Conservation (phyloP, 768 basidiomycete species). For the Termitomyces sp. region DNA sequence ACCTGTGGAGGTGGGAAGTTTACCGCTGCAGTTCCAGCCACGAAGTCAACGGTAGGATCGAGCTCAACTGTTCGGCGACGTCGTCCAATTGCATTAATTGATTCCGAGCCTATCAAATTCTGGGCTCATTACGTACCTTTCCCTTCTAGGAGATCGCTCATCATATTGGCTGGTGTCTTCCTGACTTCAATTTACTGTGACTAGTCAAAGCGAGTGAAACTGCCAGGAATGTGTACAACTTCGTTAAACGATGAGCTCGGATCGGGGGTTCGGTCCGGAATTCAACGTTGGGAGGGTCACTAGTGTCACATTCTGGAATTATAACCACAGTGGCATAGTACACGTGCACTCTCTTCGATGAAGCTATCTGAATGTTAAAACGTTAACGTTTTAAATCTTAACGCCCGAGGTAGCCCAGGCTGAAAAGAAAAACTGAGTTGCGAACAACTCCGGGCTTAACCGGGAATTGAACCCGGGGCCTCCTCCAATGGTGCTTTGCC, state of each 20-base stretch:
- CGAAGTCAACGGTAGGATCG: constrained; percentile 71
- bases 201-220: background rate
- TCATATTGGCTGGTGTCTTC: background rate
- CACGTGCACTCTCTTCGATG: no score
- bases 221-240: background rate
- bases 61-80: constrained; percentile 24
- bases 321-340: no score
- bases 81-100: background rate
- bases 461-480: constrained; percentile 6
- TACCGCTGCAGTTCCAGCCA: constrained; percentile 70
- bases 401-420: no score
- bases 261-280: background rate
- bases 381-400: no score
- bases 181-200: background rate
- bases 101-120: background rate
- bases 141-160: constrained; percentile 8
- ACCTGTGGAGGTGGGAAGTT: background rate
- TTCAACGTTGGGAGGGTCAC: no score
- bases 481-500: background rate
- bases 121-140: constrained; percentile 1
- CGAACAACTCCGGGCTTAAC: no score
- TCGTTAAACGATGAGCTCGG: background rate
- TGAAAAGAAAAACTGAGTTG: no score
- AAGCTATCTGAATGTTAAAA: no score
- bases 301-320: no score